Evolutionary conservation across 163 green algal species (phyloP).

Genomic region (Chlamydomonas reinhardtii): DNA sequence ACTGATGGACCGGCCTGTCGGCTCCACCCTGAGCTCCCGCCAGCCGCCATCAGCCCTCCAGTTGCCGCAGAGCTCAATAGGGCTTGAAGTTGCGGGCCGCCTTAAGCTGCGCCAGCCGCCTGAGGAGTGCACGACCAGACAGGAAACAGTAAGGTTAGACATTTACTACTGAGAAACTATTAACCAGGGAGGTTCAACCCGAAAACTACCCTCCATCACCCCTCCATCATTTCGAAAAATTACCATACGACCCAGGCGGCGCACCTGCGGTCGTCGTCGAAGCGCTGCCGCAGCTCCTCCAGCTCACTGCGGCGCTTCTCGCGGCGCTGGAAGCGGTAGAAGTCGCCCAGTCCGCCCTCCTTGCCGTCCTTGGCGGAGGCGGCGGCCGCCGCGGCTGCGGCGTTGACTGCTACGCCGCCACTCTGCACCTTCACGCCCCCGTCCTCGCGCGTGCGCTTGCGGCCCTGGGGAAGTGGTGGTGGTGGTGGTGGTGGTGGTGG

Average conservation of each 20-base stretch:
- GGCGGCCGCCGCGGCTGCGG: conserved; percentile 54
- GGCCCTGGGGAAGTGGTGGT: conserved; percentile 59
- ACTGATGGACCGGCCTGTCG: too few relatives aligned
- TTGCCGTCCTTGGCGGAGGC: conserved; percentile 15
- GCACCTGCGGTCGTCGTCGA: conserved; percentile 79
- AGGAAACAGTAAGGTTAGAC: too few relatives aligned
- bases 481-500: neutral
- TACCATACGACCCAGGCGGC: too few relatives aligned
- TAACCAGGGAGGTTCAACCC: too few relatives aligned
- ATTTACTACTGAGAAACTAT: too few relatives aligned
- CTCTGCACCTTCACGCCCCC: conserved; percentile 59
- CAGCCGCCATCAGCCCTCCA: too few relatives aligned
- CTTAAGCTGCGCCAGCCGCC: conserved; percentile 76
- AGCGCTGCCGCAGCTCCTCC: conserved; percentile 78
- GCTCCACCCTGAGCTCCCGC: too few relatives aligned
- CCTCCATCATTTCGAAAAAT: too few relatives aligned
- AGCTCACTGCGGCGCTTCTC: conserved; percentile 80
- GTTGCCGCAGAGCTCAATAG: conserved; percentile 50
- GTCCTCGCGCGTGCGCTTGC: conserved; percentile 77
- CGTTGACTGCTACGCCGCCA: conserved; percentile 69
- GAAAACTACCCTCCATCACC: too few relatives aligned
- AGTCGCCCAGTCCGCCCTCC: conserved; percentile 56
- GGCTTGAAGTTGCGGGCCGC: conserved; percentile 82
- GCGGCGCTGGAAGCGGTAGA: conserved; percentile 86
- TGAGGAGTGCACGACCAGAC: neutral